These are phyloP conservation scores for Harrya chromipes DNA, from an alignment of 768 basidiomycete species.

Conservation along the genomic window DNA sequence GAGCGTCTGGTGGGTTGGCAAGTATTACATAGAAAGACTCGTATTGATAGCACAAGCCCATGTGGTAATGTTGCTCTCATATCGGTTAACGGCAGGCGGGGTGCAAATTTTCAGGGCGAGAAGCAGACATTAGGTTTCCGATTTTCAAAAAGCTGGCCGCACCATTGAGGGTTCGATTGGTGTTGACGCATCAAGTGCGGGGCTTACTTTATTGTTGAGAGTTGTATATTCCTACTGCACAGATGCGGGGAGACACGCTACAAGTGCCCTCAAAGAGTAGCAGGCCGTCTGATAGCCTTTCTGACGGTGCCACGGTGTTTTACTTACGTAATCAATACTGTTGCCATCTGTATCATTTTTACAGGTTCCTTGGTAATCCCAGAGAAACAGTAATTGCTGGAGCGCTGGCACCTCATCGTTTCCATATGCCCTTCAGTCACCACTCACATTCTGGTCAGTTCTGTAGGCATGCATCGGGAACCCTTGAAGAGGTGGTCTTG, in stretches of 20 bases:
- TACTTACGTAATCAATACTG: too few relatives aligned
- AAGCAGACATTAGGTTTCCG: constrained; percentile 28
- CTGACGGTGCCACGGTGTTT: too few relatives aligned
- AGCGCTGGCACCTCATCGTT: not conserved
- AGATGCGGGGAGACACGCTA: not conserved
- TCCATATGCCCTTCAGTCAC: constrained; percentile 66
- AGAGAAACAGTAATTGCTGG: too few relatives aligned
- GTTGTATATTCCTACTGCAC: not conserved
- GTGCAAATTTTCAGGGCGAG: constrained; percentile 28
- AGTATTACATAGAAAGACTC: not conserved
- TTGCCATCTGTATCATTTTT: not conserved
- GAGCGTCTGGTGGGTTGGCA: too few relatives aligned
- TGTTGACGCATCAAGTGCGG: constrained; percentile 23
- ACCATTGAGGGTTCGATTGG: constrained; percentile 8
- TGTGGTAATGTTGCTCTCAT: constrained; percentile 2
- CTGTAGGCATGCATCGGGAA: constrained; percentile 84
- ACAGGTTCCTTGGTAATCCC: constrained; percentile 1
- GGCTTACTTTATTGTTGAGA: constrained; percentile 9
- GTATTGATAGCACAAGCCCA: not conserved
- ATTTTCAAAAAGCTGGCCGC: constrained; percentile 27
- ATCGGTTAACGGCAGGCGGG: constrained; percentile 12
- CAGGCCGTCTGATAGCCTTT: too few relatives aligned
- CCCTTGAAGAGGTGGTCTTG: constrained; percentile 74
- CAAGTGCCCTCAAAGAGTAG: too few relatives aligned
- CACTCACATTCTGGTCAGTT: constrained; percentile 95